Conservation (phyloP, 495 filamentous ascomycete genomes). For the Pyrenula aspistea region DNA sequence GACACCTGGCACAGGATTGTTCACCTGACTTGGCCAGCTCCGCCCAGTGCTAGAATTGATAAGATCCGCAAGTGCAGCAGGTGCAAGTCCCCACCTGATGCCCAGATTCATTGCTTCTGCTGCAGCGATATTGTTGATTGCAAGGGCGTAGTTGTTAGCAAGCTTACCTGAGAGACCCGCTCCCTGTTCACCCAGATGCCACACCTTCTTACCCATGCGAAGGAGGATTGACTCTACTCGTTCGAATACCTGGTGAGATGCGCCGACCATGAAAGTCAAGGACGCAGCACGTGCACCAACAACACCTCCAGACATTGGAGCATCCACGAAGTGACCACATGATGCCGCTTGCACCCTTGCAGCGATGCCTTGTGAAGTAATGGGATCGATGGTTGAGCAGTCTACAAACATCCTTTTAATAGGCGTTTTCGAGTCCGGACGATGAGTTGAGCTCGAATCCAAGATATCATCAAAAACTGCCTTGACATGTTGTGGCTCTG, state of each 20-base stretch:
- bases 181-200: constrained; percentile 64
- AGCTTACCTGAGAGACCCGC: constrained; percentile 65
- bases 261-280: constrained; percentile 68
- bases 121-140: constrained; percentile 72
- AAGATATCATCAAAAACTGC: constrained; percentile 37
- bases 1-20: constrained; percentile 72
- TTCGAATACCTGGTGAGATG: constrained; percentile 28
- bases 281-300: constrained; percentile 60
- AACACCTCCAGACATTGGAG: constrained; percentile 64
- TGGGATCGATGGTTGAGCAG: constrained; percentile 76
- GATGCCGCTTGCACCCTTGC: constrained; percentile 32
- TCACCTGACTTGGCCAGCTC: constrained; percentile 74
- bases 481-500: constrained; percentile 69
- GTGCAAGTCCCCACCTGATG: constrained; percentile 60
- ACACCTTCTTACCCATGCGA: constrained; percentile 58
- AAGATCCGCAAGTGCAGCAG: constrained; percentile 52
- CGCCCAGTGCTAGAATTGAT: constrained; percentile 68
- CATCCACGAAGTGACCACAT: constrained; percentile 48
- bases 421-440: constrained; percentile 5
- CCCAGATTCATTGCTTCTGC: constrained; percentile 81
- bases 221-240: constrained; percentile 46
- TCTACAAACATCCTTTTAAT: constrained; percentile 51
- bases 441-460: constrained; percentile 1
- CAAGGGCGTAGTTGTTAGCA: constrained; percentile 76
- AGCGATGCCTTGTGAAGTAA: constrained; percentile 51